These are phyloP conservation scores for Apiospora phragmitis DNA, from an alignment of 2,329 filamentous ascomycete genomes.

Conservation along the genomic window DNA sequence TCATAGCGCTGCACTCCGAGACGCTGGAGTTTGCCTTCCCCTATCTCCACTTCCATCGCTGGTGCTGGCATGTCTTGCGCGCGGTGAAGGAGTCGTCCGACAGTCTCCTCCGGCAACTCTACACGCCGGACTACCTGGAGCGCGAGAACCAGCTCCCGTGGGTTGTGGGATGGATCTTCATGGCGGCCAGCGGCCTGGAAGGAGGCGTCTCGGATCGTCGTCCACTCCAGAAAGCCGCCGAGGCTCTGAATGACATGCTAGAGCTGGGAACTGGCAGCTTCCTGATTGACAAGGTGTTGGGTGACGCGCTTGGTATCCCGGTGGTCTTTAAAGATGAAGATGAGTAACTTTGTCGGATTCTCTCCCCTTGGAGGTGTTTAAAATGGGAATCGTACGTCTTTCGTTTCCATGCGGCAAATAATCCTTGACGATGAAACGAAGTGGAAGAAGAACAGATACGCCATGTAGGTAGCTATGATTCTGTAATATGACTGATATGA, in stretches of 20 bases:
- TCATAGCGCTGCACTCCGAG: conserved; percentile 37
- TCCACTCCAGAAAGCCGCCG: neutral
- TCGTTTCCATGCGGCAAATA: too few species aligned
- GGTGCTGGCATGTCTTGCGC: conserved; percentile 40
- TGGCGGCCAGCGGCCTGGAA: conserved; percentile 22
- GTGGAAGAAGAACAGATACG: too few species aligned
- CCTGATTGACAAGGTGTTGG: neutral
- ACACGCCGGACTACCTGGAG: conserved; percentile 36
- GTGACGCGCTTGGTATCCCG: neutral
- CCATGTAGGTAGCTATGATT: too few species aligned
- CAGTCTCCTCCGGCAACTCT: conserved; percentile 32
- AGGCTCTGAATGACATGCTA: neutral
- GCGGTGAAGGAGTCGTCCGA: conserved; percentile 32
- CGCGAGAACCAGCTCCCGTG: conserved; percentile 40
- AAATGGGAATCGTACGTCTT: too few species aligned
- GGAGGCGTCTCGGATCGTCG: neutral
- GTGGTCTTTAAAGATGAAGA: neutral
- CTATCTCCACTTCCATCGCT: conserved; percentile 41
- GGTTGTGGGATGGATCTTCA: conserved; percentile 41
- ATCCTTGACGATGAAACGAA: too few species aligned
- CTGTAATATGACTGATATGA: too few species aligned
- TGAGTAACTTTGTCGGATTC: neutral
- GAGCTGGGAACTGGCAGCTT: neutral
- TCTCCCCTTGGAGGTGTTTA: too few species aligned
- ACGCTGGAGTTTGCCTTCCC: conserved; percentile 38